Conservation (phyloP, 768 basidiomycete species). For the Tricholoma saponaceum region DNA sequence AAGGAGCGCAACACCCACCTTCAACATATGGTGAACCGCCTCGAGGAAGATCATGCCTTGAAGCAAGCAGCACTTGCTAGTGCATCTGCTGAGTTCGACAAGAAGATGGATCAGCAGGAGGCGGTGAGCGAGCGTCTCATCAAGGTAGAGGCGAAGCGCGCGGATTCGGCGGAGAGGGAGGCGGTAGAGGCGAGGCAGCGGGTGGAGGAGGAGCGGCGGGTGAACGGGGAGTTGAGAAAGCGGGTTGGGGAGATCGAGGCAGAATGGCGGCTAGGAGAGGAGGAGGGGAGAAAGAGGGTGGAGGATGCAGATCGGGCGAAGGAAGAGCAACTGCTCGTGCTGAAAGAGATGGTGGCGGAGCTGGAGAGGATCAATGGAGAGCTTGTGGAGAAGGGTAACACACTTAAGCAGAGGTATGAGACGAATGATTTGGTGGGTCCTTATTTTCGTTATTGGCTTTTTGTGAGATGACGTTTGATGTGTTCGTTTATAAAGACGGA, state of each 20-base stretch:
- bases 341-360: slow-evolving; percentile 13
- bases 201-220: slow-evolving; percentile 10
- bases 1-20: slow-evolving; percentile 35
- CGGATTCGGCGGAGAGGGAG: slow-evolving; percentile 22
- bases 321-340: slow-evolving; percentile 8
- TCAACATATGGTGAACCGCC: slow-evolving; percentile 18
- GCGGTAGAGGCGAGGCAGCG: slow-evolving; percentile 15
- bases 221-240: slow-evolving; percentile 10
- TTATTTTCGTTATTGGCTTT: background rate
- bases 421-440: slow-evolving; percentile 41
- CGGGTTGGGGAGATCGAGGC: slow-evolving; percentile 8
- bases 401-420: slow-evolving; percentile 38
- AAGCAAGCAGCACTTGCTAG: slow-evolving; percentile 12
- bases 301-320: slow-evolving; percentile 2
- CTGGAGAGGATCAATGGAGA: slow-evolving; percentile 21
- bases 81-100: slow-evolving; percentile 19
- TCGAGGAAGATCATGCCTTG: slow-evolving; percentile 23
- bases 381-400: slow-evolving; percentile 21
- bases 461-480: background rate
- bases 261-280: slow-evolving; percentile 7
- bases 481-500: slow-evolving; percentile 32
- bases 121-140: slow-evolving; percentile 22
- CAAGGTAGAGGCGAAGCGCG: slow-evolving; percentile 23
- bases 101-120: slow-evolving; percentile 24
- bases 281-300: slow-evolving; percentile 7